Base-by-base conservation (phyloP, 2,329 filamentous ascomycete species). In the Phaeophleospora eucalypticola region DNA sequence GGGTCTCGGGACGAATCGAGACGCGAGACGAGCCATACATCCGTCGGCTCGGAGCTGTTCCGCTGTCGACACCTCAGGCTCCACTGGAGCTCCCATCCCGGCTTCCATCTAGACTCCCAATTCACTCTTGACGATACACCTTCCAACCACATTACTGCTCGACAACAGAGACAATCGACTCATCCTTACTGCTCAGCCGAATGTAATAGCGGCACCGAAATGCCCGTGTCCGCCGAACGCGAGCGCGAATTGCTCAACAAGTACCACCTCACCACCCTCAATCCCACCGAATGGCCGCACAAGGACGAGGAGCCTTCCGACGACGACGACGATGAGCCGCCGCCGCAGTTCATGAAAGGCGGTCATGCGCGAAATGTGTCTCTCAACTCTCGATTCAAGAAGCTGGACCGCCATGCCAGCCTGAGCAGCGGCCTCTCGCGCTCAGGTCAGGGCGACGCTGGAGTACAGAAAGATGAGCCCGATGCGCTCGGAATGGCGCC, bases 401-500 rank as follows among this genome's bases (percentile, higher is more conserved):
- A 87, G 15, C 79, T 97, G 42, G 88, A 93, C 65, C 80, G 84
- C 48, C 82, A 82, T 43, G 79, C 85, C 39, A 86, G 84, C 67
- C 80, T 83, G 58, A 78, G 83, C 48, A 79, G 79, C 60, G 87
- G 81, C 65, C 33, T 56, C 8, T 56, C 58, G 24, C 35, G 53
- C 39, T 18, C 36, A 71, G 77, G 41, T 85, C 85, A 1, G 80
- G 82, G 79, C 62, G 81, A 79, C 2, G 79, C 78, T 41, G 84
- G 84, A 21, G 87, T 95, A 21, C 87, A 93, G 63, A 86, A 86
- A 64, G 93, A 98, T 65, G 94, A 98, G 67, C 81, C 88, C 2
- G 93, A 98, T 70, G 89, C 93, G 3, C 70, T 98, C 43, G 93
- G 93, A n/a, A 83, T 82, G 43, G 83, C 85, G 1, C 86, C 91